Evolutionary conservation across 2,329 filamentous ascomycete genomes (phyloP), one percentile per base, ranked within the genome.

Genomic region (Penicillium sp.): DNA sequence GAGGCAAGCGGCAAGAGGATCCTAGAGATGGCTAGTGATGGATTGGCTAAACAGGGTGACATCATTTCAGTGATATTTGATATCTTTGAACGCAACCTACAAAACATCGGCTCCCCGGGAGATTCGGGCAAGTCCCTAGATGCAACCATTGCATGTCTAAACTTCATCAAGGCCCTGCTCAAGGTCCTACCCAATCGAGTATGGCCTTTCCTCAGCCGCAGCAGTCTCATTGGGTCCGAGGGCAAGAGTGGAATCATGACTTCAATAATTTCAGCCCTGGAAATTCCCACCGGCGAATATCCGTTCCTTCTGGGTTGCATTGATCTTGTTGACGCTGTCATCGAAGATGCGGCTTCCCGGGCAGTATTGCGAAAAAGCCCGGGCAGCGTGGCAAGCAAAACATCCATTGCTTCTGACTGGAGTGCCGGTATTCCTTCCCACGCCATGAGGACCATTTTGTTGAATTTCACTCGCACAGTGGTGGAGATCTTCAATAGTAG

Each of bases 171-270:
- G 61, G 84, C 87, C 2, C 76, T 95, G 16, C 73, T 94, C 26
- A 79, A 81, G 9, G 63, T 88, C n/a, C 84, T 88, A 47, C 93
- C 94, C 0, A 89, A 88, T 53, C 82, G 92, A 56, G 86, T 96
- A 6, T 97, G 94, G 92, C 91, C 93, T 3, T 90, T 93, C 69
- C 81, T 99, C 64, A 85, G 87, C 3, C 85, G 90, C 53, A 95
- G 90, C 70, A 85, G 87, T 58, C 78, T 99, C 16, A 79, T 99
- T 42, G 88, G 89, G 62, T 83, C 86, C 6, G 87, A 91, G 61
- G 86, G 89, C 9, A 87, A 86, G 58, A 86, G 86, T 13, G 90
- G 91, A 10, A 86, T 88, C 57, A 81, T 99, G 57, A 84, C 87
- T 36, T 85, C 85, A 46, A 86, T 97, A 47, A 83, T 95, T 2